A percentile compares a stretch with the other conserved stretches of the same genome.
These are phyloP conservation scores for Verticillium dahliae DNA, from an alignment of 2,329 filamentous ascomycete genomes.

Conservation along the genomic window DNA sequence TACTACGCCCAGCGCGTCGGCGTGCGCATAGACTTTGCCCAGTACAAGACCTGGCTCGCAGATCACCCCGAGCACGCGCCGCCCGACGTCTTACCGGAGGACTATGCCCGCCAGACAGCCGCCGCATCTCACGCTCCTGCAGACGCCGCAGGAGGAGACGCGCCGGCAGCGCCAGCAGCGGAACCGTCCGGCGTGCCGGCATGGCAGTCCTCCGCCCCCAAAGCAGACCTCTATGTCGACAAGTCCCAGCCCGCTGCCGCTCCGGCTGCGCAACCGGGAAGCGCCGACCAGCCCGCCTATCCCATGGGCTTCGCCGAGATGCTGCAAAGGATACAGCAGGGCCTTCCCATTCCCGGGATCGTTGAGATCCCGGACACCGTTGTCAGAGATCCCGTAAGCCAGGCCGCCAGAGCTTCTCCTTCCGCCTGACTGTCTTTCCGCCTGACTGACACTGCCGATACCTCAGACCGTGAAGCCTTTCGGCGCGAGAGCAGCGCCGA, in stretches of 20 bases:
- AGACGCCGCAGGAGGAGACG: neutral
- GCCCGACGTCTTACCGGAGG: constrained; percentile 28
- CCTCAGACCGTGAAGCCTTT: constrained; percentile 39
- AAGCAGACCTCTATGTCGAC: constrained; percentile 38
- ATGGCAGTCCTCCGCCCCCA: constrained; percentile 46
- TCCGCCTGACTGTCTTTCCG: neutral
- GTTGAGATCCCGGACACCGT: constrained; percentile 79
- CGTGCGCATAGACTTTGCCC: constrained; percentile 55
- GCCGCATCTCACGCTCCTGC: neutral
- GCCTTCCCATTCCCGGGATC: constrained; percentile 80
- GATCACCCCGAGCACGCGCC: constrained; percentile 22
- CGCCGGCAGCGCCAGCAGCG: constrained; percentile 3
- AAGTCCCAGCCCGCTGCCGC: constrained; percentile 14
- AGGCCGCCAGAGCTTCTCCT: neutral
- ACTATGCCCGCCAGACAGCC: constrained; percentile 14
- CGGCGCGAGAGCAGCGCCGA: constrained; percentile 39
- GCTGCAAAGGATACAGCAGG: constrained; percentile 75
- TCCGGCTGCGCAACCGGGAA: constrained; percentile 8
- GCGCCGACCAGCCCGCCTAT: constrained; percentile 57
- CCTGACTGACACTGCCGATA: neutral
- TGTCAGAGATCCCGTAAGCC: constrained; percentile 59
- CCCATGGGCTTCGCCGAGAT: constrained; percentile 81
- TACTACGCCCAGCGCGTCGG: constrained; percentile 51
- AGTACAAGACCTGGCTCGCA: constrained; percentile 60
- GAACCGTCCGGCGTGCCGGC: constrained; percentile 17